Conservation (phyloP, 768 basidiomycete genomes). For the Daedaleopsis sinensis region DNA sequence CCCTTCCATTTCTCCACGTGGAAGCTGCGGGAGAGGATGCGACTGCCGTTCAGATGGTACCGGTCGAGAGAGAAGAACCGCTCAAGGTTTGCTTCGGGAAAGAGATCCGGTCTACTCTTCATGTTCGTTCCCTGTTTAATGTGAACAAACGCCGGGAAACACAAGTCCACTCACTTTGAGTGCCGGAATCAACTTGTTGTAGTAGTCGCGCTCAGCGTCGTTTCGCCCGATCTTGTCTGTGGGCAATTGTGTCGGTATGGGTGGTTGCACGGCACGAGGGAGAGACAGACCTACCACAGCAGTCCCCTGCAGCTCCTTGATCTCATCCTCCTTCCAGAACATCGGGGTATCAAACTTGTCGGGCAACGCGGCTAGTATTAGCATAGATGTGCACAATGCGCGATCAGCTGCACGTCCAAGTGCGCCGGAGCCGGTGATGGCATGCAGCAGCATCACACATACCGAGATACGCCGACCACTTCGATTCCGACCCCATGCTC, state of each 20-base stretch:
- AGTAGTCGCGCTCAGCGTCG: slow-evolving; percentile 78
- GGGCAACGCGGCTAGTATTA: slow-evolving; percentile 67
- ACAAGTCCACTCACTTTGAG: slow-evolving; percentile 53
- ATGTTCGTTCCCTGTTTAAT: neutral
- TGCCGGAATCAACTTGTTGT: slow-evolving; percentile 66
- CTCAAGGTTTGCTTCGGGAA: slow-evolving; percentile 49
- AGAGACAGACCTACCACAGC: slow-evolving; percentile 75
- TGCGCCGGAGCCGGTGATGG: neutral
- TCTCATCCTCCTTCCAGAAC: slow-evolving; percentile 84
- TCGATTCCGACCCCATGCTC: slow-evolving; percentile 59
- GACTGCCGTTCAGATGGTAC: slow-evolving; percentile 90
- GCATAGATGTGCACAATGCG: too few species aligned
- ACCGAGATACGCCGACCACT: slow-evolving; percentile 78
- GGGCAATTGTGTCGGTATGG: neutral
- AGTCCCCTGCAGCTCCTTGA: slow-evolving; percentile 78
- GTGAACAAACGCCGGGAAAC: too few species aligned
- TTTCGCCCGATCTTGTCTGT: slow-evolving; percentile 86
- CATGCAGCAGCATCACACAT: slow-evolving; percentile 16
- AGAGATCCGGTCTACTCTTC: slow-evolving; percentile 76
- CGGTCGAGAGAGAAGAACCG: slow-evolving; percentile 65
- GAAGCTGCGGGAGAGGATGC: slow-evolving; percentile 93
- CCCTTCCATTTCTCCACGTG: slow-evolving; percentile 65
- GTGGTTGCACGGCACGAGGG: neutral
- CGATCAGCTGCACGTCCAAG: too few species aligned
- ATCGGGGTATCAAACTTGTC: slow-evolving; percentile 84